phyloP scores from a whole-genome alignment of 176 grass and related monocot species.

The Lolium rigidum region DNA sequence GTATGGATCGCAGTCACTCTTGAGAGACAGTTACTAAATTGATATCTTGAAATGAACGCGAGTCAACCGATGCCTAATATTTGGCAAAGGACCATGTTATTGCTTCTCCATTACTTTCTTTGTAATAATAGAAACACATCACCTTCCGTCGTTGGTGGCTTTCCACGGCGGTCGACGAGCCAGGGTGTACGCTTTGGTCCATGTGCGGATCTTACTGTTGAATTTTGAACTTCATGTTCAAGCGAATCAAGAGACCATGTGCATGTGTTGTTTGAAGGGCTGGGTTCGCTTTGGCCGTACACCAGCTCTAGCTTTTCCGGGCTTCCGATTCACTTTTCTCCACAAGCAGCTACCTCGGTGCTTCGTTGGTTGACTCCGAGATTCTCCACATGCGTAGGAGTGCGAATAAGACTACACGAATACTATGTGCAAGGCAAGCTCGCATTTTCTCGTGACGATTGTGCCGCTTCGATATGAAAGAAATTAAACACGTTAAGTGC shows the following conservation, averaged over 20 bases:
- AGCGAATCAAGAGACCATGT: neutral
- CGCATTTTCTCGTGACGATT: no score
- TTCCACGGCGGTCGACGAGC: neutral
- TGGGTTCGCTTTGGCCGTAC: neutral
- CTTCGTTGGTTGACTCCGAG: neutral
- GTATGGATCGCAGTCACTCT: no score
- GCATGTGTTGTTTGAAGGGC: conserved; percentile 1
- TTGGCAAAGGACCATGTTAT: neutral
- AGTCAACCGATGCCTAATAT: conserved; percentile 21
- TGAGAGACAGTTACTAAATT: no score
- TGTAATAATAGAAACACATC: neutral
- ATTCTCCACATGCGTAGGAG: neutral
- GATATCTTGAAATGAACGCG: neutral
- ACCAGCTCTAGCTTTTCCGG: neutral
- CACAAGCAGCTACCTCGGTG: neutral
- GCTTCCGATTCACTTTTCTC: neutral
- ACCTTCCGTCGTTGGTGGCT: conserved; percentile 19
- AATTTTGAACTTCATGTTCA: neutral
- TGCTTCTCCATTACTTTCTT: neutral
- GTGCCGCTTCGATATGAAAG: no score
- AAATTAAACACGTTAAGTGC: no score
- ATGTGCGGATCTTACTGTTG: neutral
- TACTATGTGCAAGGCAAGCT: no score
- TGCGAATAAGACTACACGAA: neutral
- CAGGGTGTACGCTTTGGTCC: no score